These are phyloP conservation scores for Umbelopsis isabellina DNA, from an alignment of 192 early-diverging fungal genomes.

Conservation along the genomic window DNA sequence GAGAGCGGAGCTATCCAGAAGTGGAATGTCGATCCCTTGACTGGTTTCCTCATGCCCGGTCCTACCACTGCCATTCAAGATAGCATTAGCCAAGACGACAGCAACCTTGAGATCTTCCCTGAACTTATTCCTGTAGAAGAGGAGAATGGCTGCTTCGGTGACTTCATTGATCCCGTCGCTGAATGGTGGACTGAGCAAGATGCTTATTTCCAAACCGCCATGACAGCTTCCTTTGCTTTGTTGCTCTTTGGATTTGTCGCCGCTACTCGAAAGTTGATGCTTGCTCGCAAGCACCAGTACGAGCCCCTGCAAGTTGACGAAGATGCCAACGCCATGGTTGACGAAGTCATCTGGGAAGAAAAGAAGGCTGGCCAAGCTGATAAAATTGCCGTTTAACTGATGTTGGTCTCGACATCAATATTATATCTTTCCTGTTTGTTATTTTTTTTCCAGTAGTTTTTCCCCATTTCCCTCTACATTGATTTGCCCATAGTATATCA, in stretches of 20 bases:
- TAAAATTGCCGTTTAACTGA: conserved; percentile 2
- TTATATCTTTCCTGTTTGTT: no score
- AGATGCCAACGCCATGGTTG: not conserved
- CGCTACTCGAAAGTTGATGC: conserved; percentile 29
- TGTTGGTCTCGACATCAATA: no score
- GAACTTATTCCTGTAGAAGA: not conserved
- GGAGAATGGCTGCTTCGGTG: not conserved
- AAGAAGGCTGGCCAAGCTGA: conserved; percentile 22
- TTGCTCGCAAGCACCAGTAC: not conserved
- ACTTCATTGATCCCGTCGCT: conserved; percentile 26
- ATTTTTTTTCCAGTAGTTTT: no score
- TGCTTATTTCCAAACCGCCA: conserved; percentile 21
- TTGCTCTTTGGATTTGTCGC: conserved; percentile 32
- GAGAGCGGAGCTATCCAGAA: conserved; percentile 44
- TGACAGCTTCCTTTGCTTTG: conserved; percentile 29
- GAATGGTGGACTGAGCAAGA: conserved; percentile 40
- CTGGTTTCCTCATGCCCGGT: conserved; percentile 34
- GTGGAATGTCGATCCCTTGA: conserved; percentile 45
- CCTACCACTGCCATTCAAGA: not conserved
- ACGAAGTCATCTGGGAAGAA: conserved; percentile 23
- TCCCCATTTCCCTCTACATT: no score
- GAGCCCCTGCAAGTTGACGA: not conserved
- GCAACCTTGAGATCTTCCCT: not conserved
- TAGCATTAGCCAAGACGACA: not conserved
- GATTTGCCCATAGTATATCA: no score